phyloP scores from a whole-genome alignment of 2,329 filamentous ascomycete genomes.

The Hymenoscyphus repandus region DNA sequence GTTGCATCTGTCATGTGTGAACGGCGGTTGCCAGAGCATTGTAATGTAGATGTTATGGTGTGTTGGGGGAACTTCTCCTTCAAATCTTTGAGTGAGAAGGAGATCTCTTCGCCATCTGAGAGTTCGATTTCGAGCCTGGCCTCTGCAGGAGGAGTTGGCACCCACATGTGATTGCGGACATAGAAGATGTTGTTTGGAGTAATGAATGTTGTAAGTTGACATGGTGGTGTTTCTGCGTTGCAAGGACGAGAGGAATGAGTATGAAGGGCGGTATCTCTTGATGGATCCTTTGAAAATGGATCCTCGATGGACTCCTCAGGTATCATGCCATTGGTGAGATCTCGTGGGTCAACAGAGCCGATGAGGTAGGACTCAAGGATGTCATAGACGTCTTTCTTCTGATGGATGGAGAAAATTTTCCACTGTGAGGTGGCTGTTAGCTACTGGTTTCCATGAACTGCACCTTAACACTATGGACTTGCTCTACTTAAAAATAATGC shows the following conservation, averaged over 20 bases:
- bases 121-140: constrained; percentile 40
- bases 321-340: constrained; percentile 53
- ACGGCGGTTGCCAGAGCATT: constrained; percentile 45
- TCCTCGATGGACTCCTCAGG: constrained; percentile 52
- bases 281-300: constrained; percentile 51
- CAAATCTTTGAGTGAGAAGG: constrained; percentile 40
- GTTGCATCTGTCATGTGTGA: constrained; percentile 48
- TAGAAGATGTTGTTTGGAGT: constrained; percentile 48
- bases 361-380: constrained; percentile 61
- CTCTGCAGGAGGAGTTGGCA: constrained; percentile 32
- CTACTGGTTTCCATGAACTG: neutral
- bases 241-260: constrained; percentile 50
- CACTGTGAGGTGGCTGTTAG: constrained; percentile 42
- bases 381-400: constrained; percentile 57
- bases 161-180: constrained; percentile 48
- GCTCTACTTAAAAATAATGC: too few relatives aligned
- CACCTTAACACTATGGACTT: too few relatives aligned
- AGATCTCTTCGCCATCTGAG: constrained; percentile 32
- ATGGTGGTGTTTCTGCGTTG: constrained; percentile 55
- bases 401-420: constrained; percentile 66
- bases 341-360: constrained; percentile 52
- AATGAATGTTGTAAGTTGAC: constrained; percentile 42
- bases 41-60: constrained; percentile 44
- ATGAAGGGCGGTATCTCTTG: constrained; percentile 45
- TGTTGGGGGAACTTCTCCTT: constrained; percentile 38